Conservation (phyloP, 163 green algal species). For the Smithsoniella earleae region DNA sequence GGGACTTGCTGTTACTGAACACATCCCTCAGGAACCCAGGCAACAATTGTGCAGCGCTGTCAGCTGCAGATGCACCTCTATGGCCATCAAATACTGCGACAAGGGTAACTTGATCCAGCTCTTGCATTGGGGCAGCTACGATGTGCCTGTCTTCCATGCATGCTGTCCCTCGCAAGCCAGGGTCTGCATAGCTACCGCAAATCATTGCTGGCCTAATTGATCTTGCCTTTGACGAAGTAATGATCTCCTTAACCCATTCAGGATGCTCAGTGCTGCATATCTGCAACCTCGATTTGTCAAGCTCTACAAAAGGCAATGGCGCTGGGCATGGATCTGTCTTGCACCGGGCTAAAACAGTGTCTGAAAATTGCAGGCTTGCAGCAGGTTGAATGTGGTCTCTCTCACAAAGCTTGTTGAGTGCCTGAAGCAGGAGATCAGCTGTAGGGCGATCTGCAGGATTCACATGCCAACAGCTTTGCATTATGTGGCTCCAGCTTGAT, state of each 20-base stretch:
- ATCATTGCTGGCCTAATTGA: not conserved
- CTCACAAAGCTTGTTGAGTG: constrained; percentile 9
- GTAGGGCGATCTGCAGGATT: constrained; percentile 43
- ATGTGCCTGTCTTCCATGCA: constrained; percentile 77
- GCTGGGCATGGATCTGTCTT: no score
- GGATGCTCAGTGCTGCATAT: not conserved
- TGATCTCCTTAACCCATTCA: not conserved
- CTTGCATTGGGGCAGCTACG: constrained; percentile 35
- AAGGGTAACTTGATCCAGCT: constrained; percentile 34
- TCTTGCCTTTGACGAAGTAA: not conserved
- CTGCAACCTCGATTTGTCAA: not conserved
- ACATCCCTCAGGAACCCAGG: not conserved
- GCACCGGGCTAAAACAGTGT: no score
- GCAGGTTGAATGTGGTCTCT: not conserved
- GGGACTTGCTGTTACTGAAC: not conserved
- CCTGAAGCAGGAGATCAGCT: constrained; percentile 38
- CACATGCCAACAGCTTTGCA: constrained; percentile 52
- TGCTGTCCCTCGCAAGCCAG: constrained; percentile 35
- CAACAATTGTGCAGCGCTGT: constrained; percentile 41
- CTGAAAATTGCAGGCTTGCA: not conserved
- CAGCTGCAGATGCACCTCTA: constrained; percentile 52
- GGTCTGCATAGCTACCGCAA: not conserved
- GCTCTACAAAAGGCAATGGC: not conserved
- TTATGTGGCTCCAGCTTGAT: constrained; percentile 36
- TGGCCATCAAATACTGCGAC: constrained; percentile 84